Evolutionary conservation across 2,329 filamentous ascomycete species (phyloP).

Genomic region (Alternaria sp.): DNA sequence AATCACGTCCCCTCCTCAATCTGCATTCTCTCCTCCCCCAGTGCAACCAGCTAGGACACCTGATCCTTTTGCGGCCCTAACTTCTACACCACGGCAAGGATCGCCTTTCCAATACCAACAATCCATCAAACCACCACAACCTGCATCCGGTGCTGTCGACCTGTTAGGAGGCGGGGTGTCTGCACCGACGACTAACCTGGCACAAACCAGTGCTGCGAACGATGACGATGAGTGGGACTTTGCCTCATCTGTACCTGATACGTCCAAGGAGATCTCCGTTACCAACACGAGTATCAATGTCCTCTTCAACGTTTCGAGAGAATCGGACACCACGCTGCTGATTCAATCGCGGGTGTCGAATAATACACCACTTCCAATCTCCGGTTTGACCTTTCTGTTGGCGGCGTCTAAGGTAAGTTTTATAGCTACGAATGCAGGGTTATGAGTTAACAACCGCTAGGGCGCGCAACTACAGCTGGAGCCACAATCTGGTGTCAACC

Average conservation of each 20-base stretch:
- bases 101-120: constrained; percentile 59
- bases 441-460: constrained; percentile 53
- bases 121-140: constrained; percentile 46
- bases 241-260: constrained; percentile 79
- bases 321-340: constrained; percentile 64
- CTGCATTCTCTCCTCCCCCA: constrained; percentile 44
- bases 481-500: constrained; percentile 80
- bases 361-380: constrained; percentile 71
- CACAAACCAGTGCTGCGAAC: constrained; percentile 61
- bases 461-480: constrained; percentile 80
- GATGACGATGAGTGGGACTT: constrained; percentile 98
- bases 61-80: constrained; percentile 67
- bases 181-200: constrained; percentile 32
- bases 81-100: constrained; percentile 58
- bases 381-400: constrained; percentile 85
- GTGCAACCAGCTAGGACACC: constrained; percentile 45
- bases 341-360: constrained; percentile 87
- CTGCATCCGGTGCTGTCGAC: constrained; percentile 41
- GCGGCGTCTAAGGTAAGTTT: constrained; percentile 83
- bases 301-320: constrained; percentile 72
- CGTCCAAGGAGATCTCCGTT: constrained; percentile 70
- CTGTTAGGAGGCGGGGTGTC: constrained; percentile 44
- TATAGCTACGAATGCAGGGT: background rate
- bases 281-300: constrained; percentile 74
- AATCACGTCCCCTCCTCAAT: constrained; percentile 56